Base-by-base conservation (phyloP, 106 monocot species). In the Acorus calamus region DNA sequence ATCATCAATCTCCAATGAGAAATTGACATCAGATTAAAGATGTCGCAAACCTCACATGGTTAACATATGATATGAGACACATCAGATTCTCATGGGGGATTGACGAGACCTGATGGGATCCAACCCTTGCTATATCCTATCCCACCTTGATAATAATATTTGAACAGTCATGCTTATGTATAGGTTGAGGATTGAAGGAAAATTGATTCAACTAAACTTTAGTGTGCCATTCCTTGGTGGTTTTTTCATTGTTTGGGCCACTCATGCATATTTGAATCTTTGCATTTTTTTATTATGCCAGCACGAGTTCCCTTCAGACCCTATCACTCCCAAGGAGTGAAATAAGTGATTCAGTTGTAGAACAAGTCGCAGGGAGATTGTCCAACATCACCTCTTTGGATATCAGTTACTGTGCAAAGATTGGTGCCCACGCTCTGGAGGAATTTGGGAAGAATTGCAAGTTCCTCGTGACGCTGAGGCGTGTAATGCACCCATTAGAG, bases 391-490 rank as follows among this genome's bases (percentile, higher is more conserved):
- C 94, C 8, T 84, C 85, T 65, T 71, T 96, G 63, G 94, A 90
- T 51, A 28, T 96, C 42, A 96, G 94, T 80, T 80, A 80, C 75
- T 96, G 90, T 57, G 77, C 73, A 42, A 87, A 81, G 82, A 84
- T 96, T 4, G 84, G 90, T 5, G 56, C 90, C 0, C 81, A 71
- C 8, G 90, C 87, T 2, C 73, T 96, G 0, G 80, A 81, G 73
- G 81, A 89, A 55, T 78, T 96, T 5, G 94, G 94, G 3, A 71
- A 69, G 49, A 50, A 83, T 70, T 96, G 94, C 63, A 87, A 76
- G 60, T 80, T 71, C 28, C 79, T 96, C 2, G 63, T 62, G 3
- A 66, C 66, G 11, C 77, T 96, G 45, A 69, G 78, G 9, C 82
- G 90, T 6, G 74, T 80, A 11, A 96, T 90, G 87, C 84, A 90